Evolutionary conservation across 495 filamentous ascomycete species (phyloP).

Genomic region (Jackrogersella multiformis): DNA sequence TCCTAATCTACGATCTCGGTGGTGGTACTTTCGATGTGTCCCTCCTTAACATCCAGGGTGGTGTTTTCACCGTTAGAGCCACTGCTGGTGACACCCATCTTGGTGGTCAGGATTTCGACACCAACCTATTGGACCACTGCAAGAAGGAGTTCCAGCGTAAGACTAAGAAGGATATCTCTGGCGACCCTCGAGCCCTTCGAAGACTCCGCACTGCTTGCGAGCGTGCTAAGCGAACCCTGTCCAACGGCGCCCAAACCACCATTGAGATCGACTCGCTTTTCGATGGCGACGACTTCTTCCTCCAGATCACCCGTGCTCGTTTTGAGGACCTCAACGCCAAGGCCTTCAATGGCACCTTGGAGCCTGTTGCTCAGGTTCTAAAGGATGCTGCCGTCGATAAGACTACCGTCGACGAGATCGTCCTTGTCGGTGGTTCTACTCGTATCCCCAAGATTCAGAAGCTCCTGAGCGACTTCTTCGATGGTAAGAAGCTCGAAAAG

Average conservation of each 20-base stretch:
- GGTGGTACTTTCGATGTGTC: slow-evolving; percentile 99
- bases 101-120: slow-evolving; percentile 99
- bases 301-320: slow-evolving; percentile 98
- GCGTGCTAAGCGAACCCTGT: slow-evolving; percentile 98
- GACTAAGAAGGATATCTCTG: slow-evolving; percentile 82
- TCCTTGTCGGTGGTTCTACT: slow-evolving; percentile 97
- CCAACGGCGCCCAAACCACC: slow-evolving; percentile 94
- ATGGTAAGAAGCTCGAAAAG: slow-evolving; percentile 99
- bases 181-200: slow-evolving; percentile 95
- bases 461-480: slow-evolving; percentile 97
- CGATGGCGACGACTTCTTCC: slow-evolving; percentile 98
- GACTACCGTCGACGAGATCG: slow-evolving; percentile 94
- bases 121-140: slow-evolving; percentile 96
- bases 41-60: slow-evolving; percentile 96
- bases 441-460: slow-evolving; percentile 99
- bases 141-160: slow-evolving; percentile 92
- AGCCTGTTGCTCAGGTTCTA: slow-evolving; percentile 98
- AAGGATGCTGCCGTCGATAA: slow-evolving; percentile 97
- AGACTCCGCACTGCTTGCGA: slow-evolving; percentile 98
- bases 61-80: slow-evolving; percentile 99
- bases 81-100: slow-evolving; percentile 99
- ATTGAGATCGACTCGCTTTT: slow-evolving; percentile 99
- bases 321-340: slow-evolving; percentile 99
- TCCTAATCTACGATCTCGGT: slow-evolving; percentile 99
- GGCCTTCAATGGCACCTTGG: slow-evolving; percentile 94